Base-by-base conservation (phyloP, 2,329 filamentous ascomycete genomes). In the Venturia aucupariae region DNA sequence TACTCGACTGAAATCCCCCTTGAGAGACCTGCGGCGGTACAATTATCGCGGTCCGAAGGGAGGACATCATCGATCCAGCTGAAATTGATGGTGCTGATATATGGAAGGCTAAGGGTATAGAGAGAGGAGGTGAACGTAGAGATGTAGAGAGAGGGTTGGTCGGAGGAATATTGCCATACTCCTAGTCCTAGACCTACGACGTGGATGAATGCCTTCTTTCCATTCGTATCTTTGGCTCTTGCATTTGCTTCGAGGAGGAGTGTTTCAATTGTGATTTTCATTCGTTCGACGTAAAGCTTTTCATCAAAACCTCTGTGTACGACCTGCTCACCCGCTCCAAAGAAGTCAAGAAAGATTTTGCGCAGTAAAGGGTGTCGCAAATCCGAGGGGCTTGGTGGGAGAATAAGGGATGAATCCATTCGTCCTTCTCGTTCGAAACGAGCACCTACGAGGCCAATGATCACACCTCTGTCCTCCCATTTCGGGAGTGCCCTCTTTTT, bases 181-280 rank as follows among this genome's bases (percentile, higher is more conserved):
- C 72, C 72, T 4, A 74, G 67, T 0, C 72, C 72, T 0, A 74
- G 67, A 2, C 72, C 72, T 3, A 72, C 70, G 10, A 73, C 69
- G 42, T 74, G 72, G 11, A 71, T 67, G 32, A 69, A 70, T 4
- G 71, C 71, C 19, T 63, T 68, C 62, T 64, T 67, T n/a, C 62
- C 55, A 4, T 62, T 8, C 22, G 65, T 68, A 3, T 66, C 69
- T 30, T 41, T 35, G 3, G 70, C 72, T 2, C 71, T 67, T 8
- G 60, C 59, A 39, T 68, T 66, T 5, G 72, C 70, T 65, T 74
- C 72, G 8, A 69, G 66, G 4, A 74, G 67, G 22, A 74, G 67
- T 8, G 72, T 67, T 17, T 74, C 69, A 15, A 70, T 68, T 4
- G 70, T 71, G 44, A 74, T 69, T 13, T 70, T 65, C 10, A 71